These are phyloP conservation scores for Xylaria venustula DNA, from an alignment of 495 filamentous ascomycete genomes.

Conservation along the genomic window DNA sequence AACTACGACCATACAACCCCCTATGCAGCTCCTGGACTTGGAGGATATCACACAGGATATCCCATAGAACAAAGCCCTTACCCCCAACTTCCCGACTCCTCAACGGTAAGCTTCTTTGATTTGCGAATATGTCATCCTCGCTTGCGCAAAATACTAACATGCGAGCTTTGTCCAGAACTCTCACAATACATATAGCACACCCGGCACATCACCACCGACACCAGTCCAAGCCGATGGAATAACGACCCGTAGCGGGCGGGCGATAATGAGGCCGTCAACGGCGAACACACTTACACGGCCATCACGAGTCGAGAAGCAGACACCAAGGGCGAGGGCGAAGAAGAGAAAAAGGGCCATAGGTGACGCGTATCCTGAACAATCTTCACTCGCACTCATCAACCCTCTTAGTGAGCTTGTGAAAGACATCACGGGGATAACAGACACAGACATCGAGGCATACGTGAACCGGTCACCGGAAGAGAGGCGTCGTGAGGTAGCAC, in stretches of 20 bases:
- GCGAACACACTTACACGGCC: slow-evolving; percentile 17
- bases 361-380: slow-evolving; percentile 19
- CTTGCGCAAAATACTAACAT: slow-evolving; percentile 13
- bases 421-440: slow-evolving; percentile 59
- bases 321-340: slow-evolving; percentile 38
- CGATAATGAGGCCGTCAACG: slow-evolving; percentile 24
- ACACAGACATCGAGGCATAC: slow-evolving; percentile 76
- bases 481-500: slow-evolving; percentile 64
- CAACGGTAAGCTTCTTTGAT: slow-evolving; percentile 23
- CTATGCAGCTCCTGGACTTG: slow-evolving; percentile 19
- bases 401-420: slow-evolving; percentile 77
- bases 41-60: slow-evolving; percentile 37
- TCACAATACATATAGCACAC: slow-evolving; percentile 48
- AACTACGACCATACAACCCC: slow-evolving; percentile 22
- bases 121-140: not conserved
- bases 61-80: slow-evolving; percentile 32
- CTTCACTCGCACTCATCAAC: slow-evolving; percentile 55
- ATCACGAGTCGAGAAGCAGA: slow-evolving; percentile 35
- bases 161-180: slow-evolving; percentile 13
- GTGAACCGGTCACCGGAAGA: slow-evolving; percentile 69
- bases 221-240: slow-evolving; percentile 39
- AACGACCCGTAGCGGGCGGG: slow-evolving; percentile 48
- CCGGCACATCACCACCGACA: slow-evolving; percentile 49
- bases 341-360: slow-evolving; percentile 49
- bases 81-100: slow-evolving; percentile 31